Percentiles rank a stretch among this genome's conserved stretches.
These are phyloP conservation scores for Magnusiomyces clavatus DNA, from an alignment of 1,139 yeast genomes.

Conservation along the genomic window DNA sequence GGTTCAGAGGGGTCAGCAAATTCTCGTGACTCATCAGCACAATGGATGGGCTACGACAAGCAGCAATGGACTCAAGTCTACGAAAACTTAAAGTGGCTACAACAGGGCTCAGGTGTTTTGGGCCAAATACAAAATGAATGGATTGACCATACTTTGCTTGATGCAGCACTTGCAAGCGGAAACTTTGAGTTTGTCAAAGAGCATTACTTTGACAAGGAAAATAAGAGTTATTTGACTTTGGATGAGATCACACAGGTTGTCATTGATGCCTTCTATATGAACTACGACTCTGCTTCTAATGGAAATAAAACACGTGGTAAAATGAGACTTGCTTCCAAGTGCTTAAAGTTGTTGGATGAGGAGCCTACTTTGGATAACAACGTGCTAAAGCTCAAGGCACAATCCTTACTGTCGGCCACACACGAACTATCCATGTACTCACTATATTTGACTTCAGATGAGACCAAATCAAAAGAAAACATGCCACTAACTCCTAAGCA, in stretches of 20 bases:
- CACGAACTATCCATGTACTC: slow-evolving; percentile 26
- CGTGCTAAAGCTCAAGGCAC: slow-evolving; percentile 16
- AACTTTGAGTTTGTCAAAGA: slow-evolving; percentile 20
- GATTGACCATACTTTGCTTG: slow-evolving; percentile 18
- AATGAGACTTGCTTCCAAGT: slow-evolving; percentile 26
- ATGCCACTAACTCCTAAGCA: slow-evolving; percentile 10
- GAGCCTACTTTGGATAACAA: slow-evolving; percentile 5
- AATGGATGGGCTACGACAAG: slow-evolving; percentile 6
- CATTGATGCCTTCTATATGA: slow-evolving; percentile 23
- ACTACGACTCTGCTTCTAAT: slow-evolving; percentile 28
- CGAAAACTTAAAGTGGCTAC: slow-evolving; percentile 15
- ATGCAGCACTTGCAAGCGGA: slow-evolving; percentile 8
- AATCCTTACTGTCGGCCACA: slow-evolving; percentile 24
- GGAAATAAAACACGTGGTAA: slow-evolving; percentile 26
- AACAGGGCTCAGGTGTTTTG: slow-evolving; percentile 15
- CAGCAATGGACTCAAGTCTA: slow-evolving; percentile 6
- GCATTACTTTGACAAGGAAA: slow-evolving; percentile 8
- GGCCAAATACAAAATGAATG: slow-evolving; percentile 15
- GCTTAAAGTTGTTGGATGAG: slow-evolving; percentile 18
- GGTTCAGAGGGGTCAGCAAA: background rate
- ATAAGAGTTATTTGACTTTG: background rate
- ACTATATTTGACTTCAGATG: slow-evolving; percentile 23
- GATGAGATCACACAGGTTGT: slow-evolving; percentile 6
- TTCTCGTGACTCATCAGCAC: background rate
- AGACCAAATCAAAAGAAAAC: background rate